Evolutionary conservation across 768 basidiomycete genomes (phyloP), one percentile per base, ranked within the genome.

Genomic region (Leccinellum rugosiceps): DNA sequence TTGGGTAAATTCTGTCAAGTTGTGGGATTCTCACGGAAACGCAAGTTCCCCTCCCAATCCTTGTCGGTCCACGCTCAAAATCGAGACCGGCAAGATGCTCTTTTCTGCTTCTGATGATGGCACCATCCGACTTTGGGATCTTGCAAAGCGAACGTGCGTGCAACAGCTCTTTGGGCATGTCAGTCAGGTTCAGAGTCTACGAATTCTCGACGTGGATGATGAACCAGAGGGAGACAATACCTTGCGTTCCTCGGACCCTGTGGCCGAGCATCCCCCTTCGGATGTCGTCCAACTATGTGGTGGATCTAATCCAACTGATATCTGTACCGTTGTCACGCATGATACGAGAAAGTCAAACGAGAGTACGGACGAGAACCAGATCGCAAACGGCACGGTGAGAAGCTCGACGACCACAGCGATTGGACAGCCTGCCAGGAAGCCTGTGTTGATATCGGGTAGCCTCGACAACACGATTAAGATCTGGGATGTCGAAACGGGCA

Each of bases 101-200:
- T 97, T 99, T 77, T 97, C 94, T 8, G 93, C 93, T 3, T 94
- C 93, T 8, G 97, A 98, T 69, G 97, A 98, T 70, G 90, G 90
- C 26, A 86, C 88, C 3, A 92, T 98, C 72, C 87, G 87, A 57
- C 82, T 99, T 6, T 99, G 96, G 97, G 96, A 98, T 72, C 81
- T 99, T 44, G 84, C 82, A 26, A 76, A 76, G 21, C 82, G 92
- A 48, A 82, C 85, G 3, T 98, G 94, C 69, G 81, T 96, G 41
- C 84, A 89, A 13, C 85, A 87, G 58, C 91, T 97, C 69, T 80
- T 77, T 23, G 97, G 94, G 0, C 97, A 99, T 72, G 86, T 95
- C 56, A 93, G 90, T 0, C 95, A 98, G 70, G 93, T 98, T 14
- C 97, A 99, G 77, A 90, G 86, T 66, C 81, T 98, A 75, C 86